Conservation (phyloP, 1,284 basidiomycete genomes). For the Cutaneotrichosporon sp. region DNA sequence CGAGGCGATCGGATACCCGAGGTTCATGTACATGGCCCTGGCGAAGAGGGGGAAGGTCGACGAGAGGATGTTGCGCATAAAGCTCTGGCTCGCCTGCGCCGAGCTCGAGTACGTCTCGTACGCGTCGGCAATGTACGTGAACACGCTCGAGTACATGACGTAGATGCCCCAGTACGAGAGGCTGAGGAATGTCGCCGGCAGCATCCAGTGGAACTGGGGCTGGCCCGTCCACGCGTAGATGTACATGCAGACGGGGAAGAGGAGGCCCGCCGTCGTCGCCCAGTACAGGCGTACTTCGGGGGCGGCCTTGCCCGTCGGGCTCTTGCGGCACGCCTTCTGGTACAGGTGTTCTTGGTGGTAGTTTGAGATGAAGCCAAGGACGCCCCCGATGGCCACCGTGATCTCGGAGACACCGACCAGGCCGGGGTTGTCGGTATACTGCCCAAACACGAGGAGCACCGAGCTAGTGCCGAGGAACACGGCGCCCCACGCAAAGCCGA, state of each 20-base stretch:
- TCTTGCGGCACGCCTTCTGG: conserved; percentile 27
- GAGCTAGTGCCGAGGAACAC: conserved; percentile 45
- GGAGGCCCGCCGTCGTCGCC: conserved; percentile 48
- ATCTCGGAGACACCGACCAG: conserved; percentile 43
- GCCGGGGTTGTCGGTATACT: conserved; percentile 45
- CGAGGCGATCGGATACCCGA: conserved; percentile 47
- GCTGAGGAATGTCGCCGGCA: conserved; percentile 39
- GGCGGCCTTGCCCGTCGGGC: conserved; percentile 47
- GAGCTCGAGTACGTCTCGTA: conserved; percentile 52
- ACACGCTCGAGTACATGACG: conserved; percentile 45
- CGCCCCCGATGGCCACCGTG: conserved; percentile 58
- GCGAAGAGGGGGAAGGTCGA: conserved; percentile 49
- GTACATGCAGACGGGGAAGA: conserved; percentile 45
- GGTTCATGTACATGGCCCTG: conserved; percentile 42
- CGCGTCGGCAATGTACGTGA: conserved; percentile 50
- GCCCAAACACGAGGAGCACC: conserved; percentile 39
- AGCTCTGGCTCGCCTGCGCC: conserved; percentile 52
- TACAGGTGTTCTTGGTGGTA: conserved; percentile 50
- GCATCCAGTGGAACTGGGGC: conserved; percentile 40
- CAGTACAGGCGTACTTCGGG: conserved; percentile 57
- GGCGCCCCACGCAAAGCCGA: conserved; percentile 52
- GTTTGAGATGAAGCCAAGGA: conserved; percentile 72
- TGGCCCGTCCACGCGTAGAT: conserved; percentile 49
- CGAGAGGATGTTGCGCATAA: conserved; percentile 47
- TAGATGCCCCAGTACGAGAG: conserved; percentile 42